phyloP scores from a whole-genome alignment of 768 basidiomycete genomes.

The Solioccasus polychromus region DNA sequence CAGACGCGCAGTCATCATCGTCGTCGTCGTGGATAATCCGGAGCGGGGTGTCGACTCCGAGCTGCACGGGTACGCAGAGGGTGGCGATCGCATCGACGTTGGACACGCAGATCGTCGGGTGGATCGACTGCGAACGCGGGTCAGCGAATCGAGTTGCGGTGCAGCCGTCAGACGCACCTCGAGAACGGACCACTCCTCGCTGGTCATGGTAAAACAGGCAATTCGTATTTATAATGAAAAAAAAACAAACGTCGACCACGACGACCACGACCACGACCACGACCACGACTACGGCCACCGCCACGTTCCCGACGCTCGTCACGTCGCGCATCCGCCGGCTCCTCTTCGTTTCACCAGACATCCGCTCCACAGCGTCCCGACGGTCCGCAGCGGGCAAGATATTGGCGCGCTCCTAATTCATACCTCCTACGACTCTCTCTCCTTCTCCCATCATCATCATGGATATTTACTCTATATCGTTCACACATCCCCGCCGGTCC shows the following conservation, averaged over 20 bases:
- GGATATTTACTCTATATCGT: slow-evolving; percentile 95
- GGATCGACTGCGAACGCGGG: slow-evolving; percentile 58
- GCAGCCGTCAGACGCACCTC: no score
- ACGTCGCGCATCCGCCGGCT: no score
- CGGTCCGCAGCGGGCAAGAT: slow-evolving; percentile 5
- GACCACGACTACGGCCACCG: no score
- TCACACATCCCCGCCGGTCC: slow-evolving; percentile 84
- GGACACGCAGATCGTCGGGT: slow-evolving; percentile 62
- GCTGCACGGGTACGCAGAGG: slow-evolving; percentile 62
- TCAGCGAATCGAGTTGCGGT: no score
- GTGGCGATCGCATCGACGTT: slow-evolving; percentile 31
- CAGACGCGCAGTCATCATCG: background rate
- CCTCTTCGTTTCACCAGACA: no score
- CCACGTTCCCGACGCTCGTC: no score
- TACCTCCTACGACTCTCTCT: slow-evolving; percentile 15
- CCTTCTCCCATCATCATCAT: slow-evolving; percentile 37
- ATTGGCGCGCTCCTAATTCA: slow-evolving; percentile 27
- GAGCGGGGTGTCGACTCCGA: slow-evolving; percentile 43
- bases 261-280: slow-evolving; percentile 18
- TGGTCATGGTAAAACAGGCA: background rate
- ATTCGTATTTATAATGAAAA: no score
- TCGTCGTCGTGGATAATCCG: slow-evolving; percentile 23
- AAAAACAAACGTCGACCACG: slow-evolving; percentile 24
- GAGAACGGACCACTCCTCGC: slow-evolving; percentile 24
- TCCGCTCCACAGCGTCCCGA: no score